These are phyloP conservation scores for Paracamarosporium sp. DNA, from an alignment of 2,329 filamentous ascomycete genomes.

Conservation along the genomic window DNA sequence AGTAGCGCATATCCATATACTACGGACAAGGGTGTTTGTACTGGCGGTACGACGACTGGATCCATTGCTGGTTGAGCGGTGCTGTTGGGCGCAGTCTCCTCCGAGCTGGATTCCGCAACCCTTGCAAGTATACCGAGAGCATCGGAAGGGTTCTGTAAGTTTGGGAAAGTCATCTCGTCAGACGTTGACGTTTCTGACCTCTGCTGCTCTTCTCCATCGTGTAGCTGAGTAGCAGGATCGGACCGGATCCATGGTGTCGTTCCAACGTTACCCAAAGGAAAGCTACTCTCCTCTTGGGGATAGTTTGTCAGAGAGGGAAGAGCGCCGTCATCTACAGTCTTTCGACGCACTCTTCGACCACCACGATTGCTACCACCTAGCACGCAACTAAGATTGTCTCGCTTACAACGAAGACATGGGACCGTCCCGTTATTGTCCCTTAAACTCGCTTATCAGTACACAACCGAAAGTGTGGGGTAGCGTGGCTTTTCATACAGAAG, in stretches of 20 bases:
- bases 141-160: slow-evolving; percentile 58
- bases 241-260: slow-evolving; percentile 39
- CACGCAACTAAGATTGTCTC: slow-evolving; percentile 65
- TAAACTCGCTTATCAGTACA: slow-evolving; percentile 2
- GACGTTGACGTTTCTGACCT: slow-evolving; percentile 40
- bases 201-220: slow-evolving; percentile 28
- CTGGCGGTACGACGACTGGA: slow-evolving; percentile 18
- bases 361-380: slow-evolving; percentile 66
- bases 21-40: slow-evolving; percentile 39
- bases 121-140: slow-evolving; percentile 56
- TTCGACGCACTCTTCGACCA: slow-evolving; percentile 64
- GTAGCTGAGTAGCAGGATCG: slow-evolving; percentile 23
- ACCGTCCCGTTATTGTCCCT: slow-evolving; percentile 57
- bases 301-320: slow-evolving; percentile 34
- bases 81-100: slow-evolving; percentile 26
- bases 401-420: slow-evolving; percentile 65
- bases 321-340: slow-evolving; percentile 36
- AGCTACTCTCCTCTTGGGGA: slow-evolving; percentile 42
- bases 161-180: slow-evolving; percentile 47
- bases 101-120: slow-evolving; percentile 50
- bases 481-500: slow-evolving; percentile 37
- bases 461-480: background rate
- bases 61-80: slow-evolving; percentile 19
- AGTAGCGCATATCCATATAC: slow-evolving; percentile 52
- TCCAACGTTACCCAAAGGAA: slow-evolving; percentile 46